Percentiles rank a stretch among this genome's conserved stretches.
These are phyloP conservation scores for Chrysosporium keratinophilum DNA, from an alignment of 2,329 filamentous ascomycete species.

Conservation along the genomic window DNA sequence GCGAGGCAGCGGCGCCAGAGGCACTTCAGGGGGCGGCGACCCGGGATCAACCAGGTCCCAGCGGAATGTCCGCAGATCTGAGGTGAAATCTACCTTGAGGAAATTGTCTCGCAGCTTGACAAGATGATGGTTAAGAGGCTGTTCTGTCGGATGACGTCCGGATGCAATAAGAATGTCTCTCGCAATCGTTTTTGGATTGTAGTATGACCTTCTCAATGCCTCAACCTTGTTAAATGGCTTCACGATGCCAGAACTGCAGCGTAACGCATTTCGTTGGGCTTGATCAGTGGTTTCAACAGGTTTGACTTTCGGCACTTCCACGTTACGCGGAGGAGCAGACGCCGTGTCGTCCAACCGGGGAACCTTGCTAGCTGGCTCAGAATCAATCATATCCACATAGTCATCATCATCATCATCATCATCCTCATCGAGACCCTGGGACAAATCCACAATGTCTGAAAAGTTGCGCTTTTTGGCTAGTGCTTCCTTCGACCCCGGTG, in stretches of 20 bases:
- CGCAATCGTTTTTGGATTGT: slow-evolving; percentile 53
- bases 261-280: slow-evolving; percentile 4
- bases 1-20: slow-evolving; percentile 20
- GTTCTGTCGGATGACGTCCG: slow-evolving; percentile 51
- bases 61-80: slow-evolving; percentile 48
- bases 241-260: slow-evolving; percentile 31
- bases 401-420: not conserved
- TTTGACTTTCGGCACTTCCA: slow-evolving; percentile 10
- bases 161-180: slow-evolving; percentile 53
- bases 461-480: slow-evolving; percentile 47
- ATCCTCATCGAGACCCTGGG: slow-evolving; percentile 24
- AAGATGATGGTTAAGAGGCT: slow-evolving; percentile 51
- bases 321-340: not conserved
- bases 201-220: slow-evolving; percentile 39
- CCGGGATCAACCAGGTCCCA: slow-evolving; percentile 55
- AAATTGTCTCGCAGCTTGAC: slow-evolving; percentile 38
- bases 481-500: slow-evolving; percentile 41
- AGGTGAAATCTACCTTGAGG: slow-evolving; percentile 33
- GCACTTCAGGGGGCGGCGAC: slow-evolving; percentile 29
- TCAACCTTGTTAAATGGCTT: slow-evolving; percentile 35
- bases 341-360: not conserved
- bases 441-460: slow-evolving; percentile 45
- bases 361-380: not conserved
- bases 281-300: not conserved
- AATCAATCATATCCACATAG: not conserved